Percentiles rank a stretch among this genome's conserved stretches.
phyloP scores from a whole-genome alignment of 1,284 basidiomycete species.

The Cerrena zonata region DNA sequence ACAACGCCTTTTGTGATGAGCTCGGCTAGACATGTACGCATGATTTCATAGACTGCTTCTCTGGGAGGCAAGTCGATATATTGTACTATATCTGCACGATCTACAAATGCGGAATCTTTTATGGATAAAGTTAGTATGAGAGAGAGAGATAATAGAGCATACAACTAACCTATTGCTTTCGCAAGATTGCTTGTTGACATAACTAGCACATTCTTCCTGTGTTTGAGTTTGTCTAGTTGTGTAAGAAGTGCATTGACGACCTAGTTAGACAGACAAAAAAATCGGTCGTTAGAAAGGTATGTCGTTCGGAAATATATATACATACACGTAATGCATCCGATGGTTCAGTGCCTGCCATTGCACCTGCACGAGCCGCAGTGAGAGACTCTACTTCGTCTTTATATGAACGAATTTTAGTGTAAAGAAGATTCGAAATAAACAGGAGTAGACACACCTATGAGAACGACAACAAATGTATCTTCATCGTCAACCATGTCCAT shows the following conservation, averaged over 20 bases:
- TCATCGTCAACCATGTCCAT: conserved; percentile 87
- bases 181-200: conserved; percentile 96
- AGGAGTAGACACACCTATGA: conserved; percentile 64
- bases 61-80: conserved; percentile 86
- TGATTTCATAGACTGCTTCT: conserved; percentile 89
- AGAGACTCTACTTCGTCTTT: conserved; percentile 98
- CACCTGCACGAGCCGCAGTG: conserved; percentile 89
- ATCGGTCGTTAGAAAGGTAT: background rate
- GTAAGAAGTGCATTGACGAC: conserved; percentile 97
- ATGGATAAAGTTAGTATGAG: conserved; percentile 2
- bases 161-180: conserved; percentile 78
- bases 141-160: background rate
- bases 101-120: conserved; percentile 90
- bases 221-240: conserved; percentile 92
- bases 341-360: conserved; percentile 90
- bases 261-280: conserved; percentile 34
- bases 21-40: conserved; percentile 79
- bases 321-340: conserved; percentile 87
- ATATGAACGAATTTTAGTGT: conserved; percentile 1
- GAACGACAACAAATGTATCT: conserved; percentile 84
- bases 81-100: conserved; percentile 94
- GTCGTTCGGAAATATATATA: conserved; percentile 8
- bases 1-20: conserved; percentile 75
- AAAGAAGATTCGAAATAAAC: conserved; percentile 2
- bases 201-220: conserved; percentile 87